Evolutionary conservation across 164 flowering plant genomes (phyloP).

Genomic region (Akebia trifoliata): DNA sequence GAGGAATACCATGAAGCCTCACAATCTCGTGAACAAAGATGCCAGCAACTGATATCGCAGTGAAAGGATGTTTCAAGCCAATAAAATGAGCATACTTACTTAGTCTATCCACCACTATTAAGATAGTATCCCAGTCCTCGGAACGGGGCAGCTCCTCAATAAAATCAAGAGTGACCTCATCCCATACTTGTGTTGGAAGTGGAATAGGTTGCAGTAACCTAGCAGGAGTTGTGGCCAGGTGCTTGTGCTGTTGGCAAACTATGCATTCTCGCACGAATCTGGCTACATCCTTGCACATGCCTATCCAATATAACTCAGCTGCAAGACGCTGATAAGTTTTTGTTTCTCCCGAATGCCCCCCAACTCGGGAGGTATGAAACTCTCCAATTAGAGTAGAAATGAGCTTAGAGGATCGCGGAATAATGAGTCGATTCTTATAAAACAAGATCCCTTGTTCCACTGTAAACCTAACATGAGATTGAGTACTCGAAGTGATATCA

Average conservation of each 20-base stretch:
- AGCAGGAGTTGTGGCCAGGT: neutral
- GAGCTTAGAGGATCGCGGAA: neutral
- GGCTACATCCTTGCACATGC: neutral
- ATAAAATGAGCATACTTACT: neutral
- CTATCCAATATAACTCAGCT: neutral
- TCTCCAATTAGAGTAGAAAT: neutral
- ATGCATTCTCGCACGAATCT: neutral
- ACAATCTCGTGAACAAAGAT: too few species aligned
- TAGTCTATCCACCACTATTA: neutral
- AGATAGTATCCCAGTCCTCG: neutral
- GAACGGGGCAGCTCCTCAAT: conserved; percentile 1
- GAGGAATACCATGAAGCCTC: conserved; percentile 7
- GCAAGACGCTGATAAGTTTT: neutral
- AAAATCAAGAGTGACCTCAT: neutral
- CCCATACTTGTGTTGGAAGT: neutral
- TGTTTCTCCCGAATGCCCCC: neutral
- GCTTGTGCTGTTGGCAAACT: neutral
- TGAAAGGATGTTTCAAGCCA: too few species aligned
- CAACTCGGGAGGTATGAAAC: neutral
- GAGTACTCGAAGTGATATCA: too few species aligned
- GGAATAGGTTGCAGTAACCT: neutral
- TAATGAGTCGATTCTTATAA: neutral
- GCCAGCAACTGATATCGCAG: too few species aligned
- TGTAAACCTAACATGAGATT: too few species aligned
- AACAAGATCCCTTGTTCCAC: too few species aligned